Conservation (phyloP, 2,329 filamentous ascomycete species). For the Colletotrichum spinosum region DNA sequence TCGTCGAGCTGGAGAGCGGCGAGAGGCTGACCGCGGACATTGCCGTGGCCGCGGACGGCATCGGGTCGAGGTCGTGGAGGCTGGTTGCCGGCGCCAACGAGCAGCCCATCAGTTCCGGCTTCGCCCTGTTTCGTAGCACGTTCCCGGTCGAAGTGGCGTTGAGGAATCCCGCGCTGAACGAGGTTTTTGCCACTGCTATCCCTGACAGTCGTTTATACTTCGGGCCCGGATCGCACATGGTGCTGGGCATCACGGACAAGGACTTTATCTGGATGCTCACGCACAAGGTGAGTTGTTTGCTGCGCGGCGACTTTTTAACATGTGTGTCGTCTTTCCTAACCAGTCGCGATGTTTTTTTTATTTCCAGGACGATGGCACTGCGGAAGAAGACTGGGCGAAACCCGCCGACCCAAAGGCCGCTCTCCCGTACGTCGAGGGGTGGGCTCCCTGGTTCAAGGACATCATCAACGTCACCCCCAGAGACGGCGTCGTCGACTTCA, state of each 20-base stretch:
- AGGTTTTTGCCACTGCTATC: not conserved
- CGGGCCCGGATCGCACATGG: slow-evolving; percentile 2
- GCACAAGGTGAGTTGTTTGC: not conserved
- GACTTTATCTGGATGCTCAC: slow-evolving; percentile 15
- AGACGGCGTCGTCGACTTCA: slow-evolving; percentile 50
- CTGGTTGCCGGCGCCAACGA: slow-evolving; percentile 1
- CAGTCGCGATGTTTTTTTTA: not conserved
- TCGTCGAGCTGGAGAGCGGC: slow-evolving; percentile 1
- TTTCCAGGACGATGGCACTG: slow-evolving; percentile 9
- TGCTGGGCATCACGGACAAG: slow-evolving; percentile 1
- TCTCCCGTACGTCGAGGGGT: slow-evolving; percentile 9
- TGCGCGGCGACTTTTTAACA: too few species aligned
- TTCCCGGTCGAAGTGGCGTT: slow-evolving; percentile 9
- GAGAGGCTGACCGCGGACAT: slow-evolving; percentile 8
- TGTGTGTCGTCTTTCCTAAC: too few species aligned
- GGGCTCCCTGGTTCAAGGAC: slow-evolving; percentile 10
- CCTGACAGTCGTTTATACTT: not conserved
- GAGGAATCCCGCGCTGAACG: not conserved
- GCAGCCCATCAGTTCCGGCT: slow-evolving; percentile 9
- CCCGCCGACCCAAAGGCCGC: slow-evolving; percentile 5
- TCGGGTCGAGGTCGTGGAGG: slow-evolving; percentile 7
- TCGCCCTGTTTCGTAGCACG: slow-evolving; percentile 3
- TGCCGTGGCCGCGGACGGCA: slow-evolving; percentile 19
- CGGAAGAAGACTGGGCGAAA: slow-evolving; percentile 11
- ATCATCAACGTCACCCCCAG: slow-evolving; percentile 36